These are phyloP conservation scores for Fusarium continuum DNA, from an alignment of 2,329 filamentous ascomycete genomes.

Conservation along the genomic window DNA sequence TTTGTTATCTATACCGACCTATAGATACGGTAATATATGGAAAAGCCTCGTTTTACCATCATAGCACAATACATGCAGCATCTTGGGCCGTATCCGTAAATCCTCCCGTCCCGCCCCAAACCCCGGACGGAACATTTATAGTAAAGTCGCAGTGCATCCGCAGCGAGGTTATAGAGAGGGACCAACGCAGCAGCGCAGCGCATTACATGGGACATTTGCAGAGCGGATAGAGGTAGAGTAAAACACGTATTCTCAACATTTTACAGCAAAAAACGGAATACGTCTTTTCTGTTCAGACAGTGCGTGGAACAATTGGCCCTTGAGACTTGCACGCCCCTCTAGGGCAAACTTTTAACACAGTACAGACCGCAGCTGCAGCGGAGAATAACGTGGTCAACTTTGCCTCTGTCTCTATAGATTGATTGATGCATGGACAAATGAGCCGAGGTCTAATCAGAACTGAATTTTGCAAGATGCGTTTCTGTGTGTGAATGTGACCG, in stretches of 20 bases:
- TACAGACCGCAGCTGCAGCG: neutral
- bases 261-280: neutral
- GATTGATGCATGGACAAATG: too few relatives aligned
- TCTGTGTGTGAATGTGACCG: constrained; percentile 7
- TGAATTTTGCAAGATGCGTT: constrained; percentile 11
- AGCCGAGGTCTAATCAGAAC: constrained; percentile 1
- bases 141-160: constrained; percentile 29
- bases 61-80: constrained; percentile 5
- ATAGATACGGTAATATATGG: neutral
- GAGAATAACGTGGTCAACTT: constrained; percentile 20
- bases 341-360: neutral
- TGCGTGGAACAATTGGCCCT: constrained; percentile 17
- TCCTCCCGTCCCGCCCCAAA: neutral
- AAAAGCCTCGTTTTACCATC: constrained; percentile 4
- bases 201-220: neutral
- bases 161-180: constrained; percentile 9
- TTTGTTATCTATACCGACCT: constrained; percentile 6
- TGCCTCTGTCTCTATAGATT: too few relatives aligned
- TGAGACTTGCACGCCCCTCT: constrained; percentile 15
- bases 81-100: neutral
- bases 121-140: constrained; percentile 3
- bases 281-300: constrained; percentile 12
- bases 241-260: constrained; percentile 33
- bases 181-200: constrained; percentile 27
- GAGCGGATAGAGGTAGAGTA: neutral